A percentile compares a stretch with the other conserved stretches of the same genome.
Evolutionary conservation across 257 asterid genomes (phyloP).

Genomic region (Fraxinus quadrangulata): DNA sequence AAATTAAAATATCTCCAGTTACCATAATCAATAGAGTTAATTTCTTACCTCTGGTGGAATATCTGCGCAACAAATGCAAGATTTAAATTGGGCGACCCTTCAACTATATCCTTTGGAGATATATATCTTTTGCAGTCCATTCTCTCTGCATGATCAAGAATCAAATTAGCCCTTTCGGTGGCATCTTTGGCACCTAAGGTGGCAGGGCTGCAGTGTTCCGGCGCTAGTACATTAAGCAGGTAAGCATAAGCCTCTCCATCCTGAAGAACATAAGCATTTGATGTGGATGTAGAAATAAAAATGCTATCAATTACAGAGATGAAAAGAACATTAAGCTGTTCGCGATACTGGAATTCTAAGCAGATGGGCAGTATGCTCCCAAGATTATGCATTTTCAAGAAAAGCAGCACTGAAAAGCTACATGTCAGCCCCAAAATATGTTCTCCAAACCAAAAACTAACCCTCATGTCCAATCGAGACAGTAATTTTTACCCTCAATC

Average conservation of each 20-base stretch:
- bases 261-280: conserved; percentile 44
- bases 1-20: conserved; percentile 10
- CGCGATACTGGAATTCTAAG: conserved; percentile 11
- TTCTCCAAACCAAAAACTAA: conserved; percentile 21
- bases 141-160: conserved; percentile 95
- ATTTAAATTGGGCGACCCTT: conserved; percentile 84
- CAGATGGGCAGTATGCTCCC: conserved; percentile 4
- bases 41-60: conserved; percentile 88
- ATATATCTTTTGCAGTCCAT: conserved; percentile 97
- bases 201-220: conserved; percentile 82
- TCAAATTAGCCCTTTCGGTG: conserved; percentile 80
- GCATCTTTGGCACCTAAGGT: conserved; percentile 85
- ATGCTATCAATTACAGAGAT: conserved; percentile 6
- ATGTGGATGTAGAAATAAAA: conserved; percentile 1
- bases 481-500: conserved; percentile 11
- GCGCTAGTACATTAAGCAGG: conserved; percentile 96
- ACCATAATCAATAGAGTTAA: conserved; percentile 5
- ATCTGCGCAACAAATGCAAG: conserved; percentile 97
- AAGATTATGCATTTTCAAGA: conserved; percentile 2
- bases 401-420: not conserved
- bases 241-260: conserved; percentile 98
- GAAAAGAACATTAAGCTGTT: conserved; percentile 20
- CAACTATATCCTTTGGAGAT: conserved; percentile 83
- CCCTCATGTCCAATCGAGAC: not conserved
- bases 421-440: not conserved